phyloP scores from a whole-genome alignment of 2,329 filamentous ascomycete species.

The Graphilbum fragrans region DNA sequence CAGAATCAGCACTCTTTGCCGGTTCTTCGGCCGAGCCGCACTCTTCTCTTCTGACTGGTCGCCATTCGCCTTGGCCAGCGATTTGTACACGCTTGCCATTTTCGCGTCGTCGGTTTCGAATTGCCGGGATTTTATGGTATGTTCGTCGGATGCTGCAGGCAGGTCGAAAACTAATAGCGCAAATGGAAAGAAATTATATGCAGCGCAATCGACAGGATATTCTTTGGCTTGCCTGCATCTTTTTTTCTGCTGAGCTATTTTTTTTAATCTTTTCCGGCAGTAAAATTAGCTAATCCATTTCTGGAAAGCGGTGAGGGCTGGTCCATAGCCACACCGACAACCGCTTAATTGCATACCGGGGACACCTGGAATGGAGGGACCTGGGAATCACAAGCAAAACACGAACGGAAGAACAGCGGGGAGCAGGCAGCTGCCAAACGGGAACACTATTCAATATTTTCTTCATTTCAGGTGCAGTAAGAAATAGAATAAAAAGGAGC shows the following conservation, averaged over 20 bases:
- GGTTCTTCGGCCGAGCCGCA: constrained; percentile 40
- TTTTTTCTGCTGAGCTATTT: not conserved
- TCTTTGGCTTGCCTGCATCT: too few species aligned
- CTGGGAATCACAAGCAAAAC: too few species aligned
- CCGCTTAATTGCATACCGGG: too few species aligned
- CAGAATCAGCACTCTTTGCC: constrained; percentile 74
- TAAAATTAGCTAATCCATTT: not conserved
- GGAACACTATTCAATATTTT: not conserved
- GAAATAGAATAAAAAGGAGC: not conserved
- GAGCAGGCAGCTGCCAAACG: not conserved
- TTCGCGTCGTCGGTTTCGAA: not conserved
- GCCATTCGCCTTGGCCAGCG: constrained; percentile 48
- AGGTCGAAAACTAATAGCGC: too few species aligned
- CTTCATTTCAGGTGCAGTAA: too few species aligned
- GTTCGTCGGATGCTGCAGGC: not conserved
- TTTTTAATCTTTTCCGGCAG: not conserved
- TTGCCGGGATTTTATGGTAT: not conserved
- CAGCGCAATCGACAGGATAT: not conserved
- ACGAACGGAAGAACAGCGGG: constrained; percentile 29
- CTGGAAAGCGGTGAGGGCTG: not conserved
- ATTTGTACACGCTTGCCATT: constrained; percentile 68
- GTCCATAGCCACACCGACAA: too few species aligned
- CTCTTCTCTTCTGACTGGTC: constrained; percentile 31
- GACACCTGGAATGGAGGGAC: too few species aligned
- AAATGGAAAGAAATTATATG: not conserved